Base-by-base conservation (phyloP, 2,329 filamentous ascomycete genomes). In the Pestalotiopsis sp. region DNA sequence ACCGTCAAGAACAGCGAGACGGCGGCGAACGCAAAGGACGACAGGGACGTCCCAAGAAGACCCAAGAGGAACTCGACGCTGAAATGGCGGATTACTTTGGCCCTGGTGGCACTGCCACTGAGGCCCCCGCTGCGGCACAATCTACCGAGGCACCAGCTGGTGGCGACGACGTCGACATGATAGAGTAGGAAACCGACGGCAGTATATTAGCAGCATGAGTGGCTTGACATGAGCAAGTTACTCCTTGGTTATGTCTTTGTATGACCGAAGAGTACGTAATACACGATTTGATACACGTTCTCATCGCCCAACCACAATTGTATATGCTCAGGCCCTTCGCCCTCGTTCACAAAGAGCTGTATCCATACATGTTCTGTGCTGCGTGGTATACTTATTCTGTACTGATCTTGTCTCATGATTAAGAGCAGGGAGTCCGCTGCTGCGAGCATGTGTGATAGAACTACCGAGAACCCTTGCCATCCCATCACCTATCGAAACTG, bases 81-180 rank as follows among this genome's bases (percentile, higher is more conserved):
- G 95, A 98, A 82, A 98, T 98, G 95, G 94, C 91, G 38, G 93
- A 97, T 77, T 98, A 98, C 80, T 98, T 94, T 84, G 90, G 87
- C 38, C 83, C 82, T 31, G 79, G 80, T 49, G 77, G 75, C 68
- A 79, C 74, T 61, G 77, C 81, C 62, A 80, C 77, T 65, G 79
- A 76, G n/a, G 82, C 80, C 45, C 82, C 78, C 27, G 75, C 79
- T 31, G 77, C 76, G 62, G 76, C 77, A 20, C 74, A 77, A 11
- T 73, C 75, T 69, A 70, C 74, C 25, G 73, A 73, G 38, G 70
- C 66, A 38, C 73, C 63, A 23, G 72, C 67, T 39, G 70, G 76
- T 20, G 82, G 80, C 52, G 89, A 90, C 67, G 90, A 92, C 77
- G 83, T 92, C 70, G 91, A 92, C 74, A 92, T 93, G 91, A 91